Evolutionary conservation across 2,329 filamentous ascomycete species (phyloP).

Genomic region (Diaporthe sp.): DNA sequence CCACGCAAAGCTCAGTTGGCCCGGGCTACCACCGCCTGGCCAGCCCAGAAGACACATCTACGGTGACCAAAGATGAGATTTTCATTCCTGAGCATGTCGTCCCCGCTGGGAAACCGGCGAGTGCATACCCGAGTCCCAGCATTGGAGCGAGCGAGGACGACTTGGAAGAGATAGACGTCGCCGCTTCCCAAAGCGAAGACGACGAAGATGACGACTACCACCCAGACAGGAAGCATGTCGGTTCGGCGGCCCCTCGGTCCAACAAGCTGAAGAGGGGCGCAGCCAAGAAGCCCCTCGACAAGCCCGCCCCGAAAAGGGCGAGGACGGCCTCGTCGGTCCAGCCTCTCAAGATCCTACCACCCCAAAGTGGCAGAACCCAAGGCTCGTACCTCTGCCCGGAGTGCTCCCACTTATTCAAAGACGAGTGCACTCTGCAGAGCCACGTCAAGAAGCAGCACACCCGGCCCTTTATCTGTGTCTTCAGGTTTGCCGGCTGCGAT

Average conservation of each 20-base stretch:
- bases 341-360: constrained; percentile 30
- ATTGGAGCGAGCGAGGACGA: constrained; percentile 31
- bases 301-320: constrained; percentile 20
- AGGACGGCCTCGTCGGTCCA: constrained; percentile 33
- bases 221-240: constrained; percentile 9
- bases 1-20: constrained; percentile 34
- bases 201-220: constrained; percentile 31
- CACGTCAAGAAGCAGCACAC: constrained; percentile 65
- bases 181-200: constrained; percentile 16
- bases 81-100: background rate
- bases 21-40: constrained; percentile 36
- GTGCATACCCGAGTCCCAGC: constrained; percentile 32
- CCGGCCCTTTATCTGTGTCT: constrained; percentile 79
- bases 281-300: constrained; percentile 17
- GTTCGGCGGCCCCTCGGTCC: constrained; percentile 2
- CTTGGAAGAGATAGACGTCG: constrained; percentile 26
- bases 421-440: constrained; percentile 55
- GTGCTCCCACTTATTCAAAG: constrained; percentile 56
- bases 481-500: constrained; percentile 79
- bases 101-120: background rate
- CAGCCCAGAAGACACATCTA: constrained; percentile 42
- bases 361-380: constrained; percentile 23
- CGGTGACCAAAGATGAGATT: constrained; percentile 29
- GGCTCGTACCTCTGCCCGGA: constrained; percentile 46
- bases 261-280: constrained; percentile 41